phyloP scores from a whole-genome alignment of 441 rosid genomes.

The Breynia disticha region DNA sequence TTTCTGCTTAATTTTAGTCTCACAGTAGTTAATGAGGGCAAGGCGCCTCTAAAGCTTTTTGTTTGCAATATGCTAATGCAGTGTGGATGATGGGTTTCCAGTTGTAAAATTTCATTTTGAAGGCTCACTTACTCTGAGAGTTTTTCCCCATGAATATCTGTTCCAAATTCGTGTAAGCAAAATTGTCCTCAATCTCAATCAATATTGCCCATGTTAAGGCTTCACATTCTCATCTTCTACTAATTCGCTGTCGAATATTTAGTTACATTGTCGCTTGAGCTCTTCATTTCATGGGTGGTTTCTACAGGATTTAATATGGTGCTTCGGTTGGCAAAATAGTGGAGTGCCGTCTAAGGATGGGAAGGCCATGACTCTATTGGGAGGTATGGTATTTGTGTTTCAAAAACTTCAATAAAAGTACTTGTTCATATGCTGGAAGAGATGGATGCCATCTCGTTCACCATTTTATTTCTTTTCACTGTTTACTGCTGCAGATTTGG shows the following conservation, averaged over 20 bases:
- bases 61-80: slow-evolving; percentile 28
- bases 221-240: background rate
- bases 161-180: slow-evolving; percentile 54
- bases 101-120: slow-evolving; percentile 57
- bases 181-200: background rate
- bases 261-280: too few relatives aligned
- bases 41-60: background rate
- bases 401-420: background rate
- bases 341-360: slow-evolving; percentile 59
- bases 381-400: slow-evolving; percentile 43
- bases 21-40: background rate
- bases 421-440: background rate
- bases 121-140: slow-evolving; percentile 46
- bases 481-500: slow-evolving; percentile 38
- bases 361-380: slow-evolving; percentile 59
- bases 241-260: too few relatives aligned
- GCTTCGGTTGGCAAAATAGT: slow-evolving; percentile 84
- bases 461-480: background rate
- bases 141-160: slow-evolving; percentile 66
- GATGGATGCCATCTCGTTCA: background rate
- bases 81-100: slow-evolving; percentile 73
- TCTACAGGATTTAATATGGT: slow-evolving; percentile 63
- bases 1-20: background rate
- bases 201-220: slow-evolving; percentile 2
- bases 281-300: slow-evolving; percentile 3